Evolutionary conservation across 139 green algal species (phyloP).

Genomic region (Nannochloris sp.): DNA sequence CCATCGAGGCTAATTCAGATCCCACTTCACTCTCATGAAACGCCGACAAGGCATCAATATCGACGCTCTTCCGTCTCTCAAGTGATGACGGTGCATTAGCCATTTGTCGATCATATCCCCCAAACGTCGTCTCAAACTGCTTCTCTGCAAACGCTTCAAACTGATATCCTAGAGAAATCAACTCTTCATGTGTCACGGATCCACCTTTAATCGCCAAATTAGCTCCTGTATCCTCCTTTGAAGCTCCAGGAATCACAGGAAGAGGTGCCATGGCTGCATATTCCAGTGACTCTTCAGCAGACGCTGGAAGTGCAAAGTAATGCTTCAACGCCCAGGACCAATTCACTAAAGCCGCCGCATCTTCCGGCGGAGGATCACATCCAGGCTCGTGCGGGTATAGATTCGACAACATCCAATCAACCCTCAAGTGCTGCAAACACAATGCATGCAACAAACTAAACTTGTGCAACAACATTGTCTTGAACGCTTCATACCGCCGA

Average conservation of each 20-base stretch:
- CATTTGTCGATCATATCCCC: background rate
- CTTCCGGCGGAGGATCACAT: background rate
- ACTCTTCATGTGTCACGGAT: background rate
- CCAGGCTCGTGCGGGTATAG: slow-evolving; percentile 19
- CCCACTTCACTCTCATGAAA: background rate
- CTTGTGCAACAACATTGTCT: slow-evolving; percentile 12
- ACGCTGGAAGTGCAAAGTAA: background rate
- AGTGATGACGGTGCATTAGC: background rate
- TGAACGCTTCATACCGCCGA: slow-evolving; percentile 1
- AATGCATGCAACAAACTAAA: slow-evolving; percentile 38
- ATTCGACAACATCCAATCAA: slow-evolving; percentile 39
- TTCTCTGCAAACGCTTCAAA: slow-evolving; percentile 2
- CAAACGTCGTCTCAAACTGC: slow-evolving; percentile 2
- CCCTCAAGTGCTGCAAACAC: slow-evolving; percentile 35
- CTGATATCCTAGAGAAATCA: background rate
- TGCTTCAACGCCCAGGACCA: background rate
- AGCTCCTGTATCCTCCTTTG: background rate
- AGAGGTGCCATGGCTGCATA: background rate
- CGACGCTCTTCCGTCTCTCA: background rate
- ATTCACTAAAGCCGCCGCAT: slow-evolving; percentile 11
- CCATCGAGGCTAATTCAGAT: too few relatives aligned
- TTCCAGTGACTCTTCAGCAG: background rate
- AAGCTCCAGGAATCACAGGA: background rate
- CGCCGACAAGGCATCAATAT: background rate
- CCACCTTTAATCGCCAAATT: background rate